Base-by-base conservation (phyloP, 805 yeast species). In the Saccharomycopsis sp. region DNA sequence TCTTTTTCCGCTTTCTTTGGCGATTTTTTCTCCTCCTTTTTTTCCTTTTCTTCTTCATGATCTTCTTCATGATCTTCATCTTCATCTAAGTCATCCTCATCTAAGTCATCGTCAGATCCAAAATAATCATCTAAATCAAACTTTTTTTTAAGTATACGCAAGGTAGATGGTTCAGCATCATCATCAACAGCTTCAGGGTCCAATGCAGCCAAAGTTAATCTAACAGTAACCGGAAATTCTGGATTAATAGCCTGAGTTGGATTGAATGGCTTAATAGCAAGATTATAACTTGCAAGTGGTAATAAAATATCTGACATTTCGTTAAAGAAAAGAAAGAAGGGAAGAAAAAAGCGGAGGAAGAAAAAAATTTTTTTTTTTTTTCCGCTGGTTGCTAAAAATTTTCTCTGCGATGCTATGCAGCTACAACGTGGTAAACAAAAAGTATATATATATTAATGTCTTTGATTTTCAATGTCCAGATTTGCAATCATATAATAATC, bases 141-240 rank as follows among this genome's bases (percentile, higher is more conserved):
- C 38, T 68, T 73, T 53, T 70, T 70, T 76, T 86, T 88, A 62
- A 90, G 75, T 60, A 90, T 75, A 71, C 95, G 83, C 60, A 93
- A 74, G 57, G 96, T 87, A 26, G 95, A 80, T 54, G 97, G 97
- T 56, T 75, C 81, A 54, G 73, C 79, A 57, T 78, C 77, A 53
- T 81, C 88, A 57, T 87, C 96, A 56, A 76, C 79, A 24, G 94
- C 74, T 59, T 80, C 85, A 52, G 96, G 95, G 67, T 90, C 96
- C 58, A 93, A 73, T 50, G 98, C 95, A 52, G 96, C 98, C 76
- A 90, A 75, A 43, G 97, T 89, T 58, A 90, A 64, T 67, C 95
- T 85, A 55, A 90, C 79, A 51, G 97, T 82, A 54, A 85, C 84
- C 41, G 97, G 96, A 63, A 79, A 80, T 49, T 84, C 94, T 49